A percentile compares a stretch with the other conserved stretches of the same genome.
Conservation (phyloP, 768 basidiomycete genomes). For the Lenzites betulinus region DNA sequence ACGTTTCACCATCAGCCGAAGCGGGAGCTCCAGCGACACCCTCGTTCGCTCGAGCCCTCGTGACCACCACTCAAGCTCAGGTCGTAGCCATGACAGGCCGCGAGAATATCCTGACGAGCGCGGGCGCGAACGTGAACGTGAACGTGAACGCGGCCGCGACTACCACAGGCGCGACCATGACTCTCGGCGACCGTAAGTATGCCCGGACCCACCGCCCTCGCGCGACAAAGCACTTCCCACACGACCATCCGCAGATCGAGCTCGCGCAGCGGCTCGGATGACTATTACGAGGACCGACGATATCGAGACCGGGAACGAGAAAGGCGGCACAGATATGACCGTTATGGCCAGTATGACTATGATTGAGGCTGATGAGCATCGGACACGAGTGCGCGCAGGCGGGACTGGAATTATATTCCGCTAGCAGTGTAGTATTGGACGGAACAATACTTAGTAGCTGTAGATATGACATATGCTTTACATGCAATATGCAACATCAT, state of each 20-base stretch:
- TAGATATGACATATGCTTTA: neutral
- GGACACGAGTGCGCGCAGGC: neutral
- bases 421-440: no score
- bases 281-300: neutral
- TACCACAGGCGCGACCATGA: conserved; percentile 12
- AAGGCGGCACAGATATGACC: conserved; percentile 2
- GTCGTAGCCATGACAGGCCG: conserved; percentile 3
- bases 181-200: conserved; percentile 15
- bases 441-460: no score
- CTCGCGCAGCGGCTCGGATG: neutral
- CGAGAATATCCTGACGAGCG: conserved; percentile 14
- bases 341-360: conserved; percentile 3
- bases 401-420: neutral
- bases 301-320: neutral
- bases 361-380: neutral
- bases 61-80: conserved; percentile 11
- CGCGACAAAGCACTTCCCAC: neutral
- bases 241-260: conserved; percentile 10
- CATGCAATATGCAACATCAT: neutral
- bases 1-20: neutral
- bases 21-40: conserved; percentile 18
- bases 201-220: neutral
- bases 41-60: conserved; percentile 13
- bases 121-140: no score
- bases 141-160: neutral